Evolutionary conservation across 164 flowering plant species (phyloP), one percentile per base, ranked within the genome.

Genomic region (Aristolochia californica): DNA sequence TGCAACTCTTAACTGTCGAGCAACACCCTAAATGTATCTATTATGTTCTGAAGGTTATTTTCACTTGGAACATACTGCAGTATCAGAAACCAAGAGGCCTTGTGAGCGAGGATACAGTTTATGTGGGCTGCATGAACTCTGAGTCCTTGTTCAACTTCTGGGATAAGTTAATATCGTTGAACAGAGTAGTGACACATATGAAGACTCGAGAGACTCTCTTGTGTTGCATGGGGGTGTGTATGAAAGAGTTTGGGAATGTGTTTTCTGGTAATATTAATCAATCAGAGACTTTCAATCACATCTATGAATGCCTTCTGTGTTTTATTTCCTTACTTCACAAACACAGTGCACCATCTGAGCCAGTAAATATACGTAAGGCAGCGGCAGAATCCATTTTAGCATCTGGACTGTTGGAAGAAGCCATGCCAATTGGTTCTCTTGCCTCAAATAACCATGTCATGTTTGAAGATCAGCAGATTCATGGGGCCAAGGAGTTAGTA

Each of bases 321-420:
- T 87, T 73, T 67, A 69, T 77, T 49, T 22, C 60, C 62, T 62
- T 83, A 49, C 72, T 93, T 26, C 73, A 75, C 66, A 74, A 75
- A 59, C 69, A 74, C 61, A 74, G 91, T 72, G 70, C 65, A 59
- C 59, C 97, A 58, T 81, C 97, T 61, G 84, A 84, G 78, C 84
- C 85, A 45, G 83, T 79, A 45, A 85, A 68, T 70, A 80, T 83
- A 80, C 85, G 99, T 2, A 87, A 60, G 70, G 97, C 96, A 25
- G 88, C 90, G 56, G 87, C 91, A 23, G 91, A 85, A 56, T 79
- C 97, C 61, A 66, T 89, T 53, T 57, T 85, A 34, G 96, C 93
- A 55, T 93, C 95, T 68, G 96, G 91, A n/a, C 64, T 93, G 68
- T 76, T 93, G 49, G 79, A 75, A 62, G 83, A 85, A 61, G 91